Evolutionary conservation across 164 flowering plant genomes (phyloP), one percentile per base, ranked within the genome.

Genomic region (Sedum album): DNA sequence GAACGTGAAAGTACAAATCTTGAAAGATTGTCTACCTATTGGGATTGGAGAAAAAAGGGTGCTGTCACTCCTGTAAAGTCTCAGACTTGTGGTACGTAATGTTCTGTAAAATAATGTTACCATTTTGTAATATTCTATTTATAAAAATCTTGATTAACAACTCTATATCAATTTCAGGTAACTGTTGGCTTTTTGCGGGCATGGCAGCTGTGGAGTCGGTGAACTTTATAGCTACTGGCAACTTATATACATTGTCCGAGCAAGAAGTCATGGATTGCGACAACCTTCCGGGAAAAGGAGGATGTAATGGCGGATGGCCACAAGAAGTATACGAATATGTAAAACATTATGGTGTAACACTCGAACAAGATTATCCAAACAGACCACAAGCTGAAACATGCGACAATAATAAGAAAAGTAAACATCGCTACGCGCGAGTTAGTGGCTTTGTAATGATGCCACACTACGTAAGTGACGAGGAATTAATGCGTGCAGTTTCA

Each of bases 11-110:
- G 5, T 28, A 33, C 14, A 33, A 26, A 20, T 26, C 23, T 66
- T 5, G 49, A 39, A 2, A 21, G 17, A 2, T 28, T 66, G 20
- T 55, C 68, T 9, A 25, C 20, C 1, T 42, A 36, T 14, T 39
- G 46, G 51, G 68, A 66, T 6, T 66, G 68, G 68, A 42, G 51
- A 42, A 13, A 42, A 46, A 66, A 66, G 44, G 68, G 68, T 4
- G 68, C 68, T 26, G 35, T 18, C 35, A 66, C 51, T 23, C 68
- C 53, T 7, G 49, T 66, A 28, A 66, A 66, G 35, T n/a, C 2
- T 30, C 51, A 41, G 20, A 42, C 46, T 15, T 66, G 68, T 14
- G 68, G 68, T 66, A 39, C n/a, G n/a, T n/a, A n/a, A n/a, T 31
- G 4, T 6, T 7, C 8, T 55, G 0, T 0, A 55, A 51, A 46